Conservation (phyloP, 2,329 filamentous ascomycete species). For the Aciculosporium take region DNA sequence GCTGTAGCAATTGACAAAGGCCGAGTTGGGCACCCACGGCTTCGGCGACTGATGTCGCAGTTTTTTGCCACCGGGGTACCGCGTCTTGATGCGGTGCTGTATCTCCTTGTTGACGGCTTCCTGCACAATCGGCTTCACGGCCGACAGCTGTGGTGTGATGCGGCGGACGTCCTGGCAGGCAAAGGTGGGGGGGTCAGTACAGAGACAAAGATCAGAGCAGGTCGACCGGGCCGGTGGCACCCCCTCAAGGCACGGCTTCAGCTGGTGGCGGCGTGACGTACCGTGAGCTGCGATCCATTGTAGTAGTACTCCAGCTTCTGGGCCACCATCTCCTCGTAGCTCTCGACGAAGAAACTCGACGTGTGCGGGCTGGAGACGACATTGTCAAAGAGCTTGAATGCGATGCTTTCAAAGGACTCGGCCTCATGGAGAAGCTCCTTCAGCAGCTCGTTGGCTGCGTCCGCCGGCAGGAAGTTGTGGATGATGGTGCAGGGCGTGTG, state of each 20-base stretch:
- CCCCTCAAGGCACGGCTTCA: too few relatives aligned
- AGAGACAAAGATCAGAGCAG: too few relatives aligned
- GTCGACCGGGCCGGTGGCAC: too few relatives aligned
- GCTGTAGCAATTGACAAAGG: constrained; percentile 88
- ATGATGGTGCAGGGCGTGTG: constrained; percentile 86
- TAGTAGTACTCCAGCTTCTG: constrained; percentile 77
- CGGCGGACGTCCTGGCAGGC: constrained; percentile 53
- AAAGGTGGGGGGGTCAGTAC: background rate
- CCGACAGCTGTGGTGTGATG: constrained; percentile 59
- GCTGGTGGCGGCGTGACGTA: constrained; percentile 15
- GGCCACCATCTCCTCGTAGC: constrained; percentile 48
- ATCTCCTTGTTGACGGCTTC: constrained; percentile 66
- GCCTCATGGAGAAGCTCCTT: constrained; percentile 63
- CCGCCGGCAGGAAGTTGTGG: constrained; percentile 68
- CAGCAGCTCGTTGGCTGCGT: constrained; percentile 61
- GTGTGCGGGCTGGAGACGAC: constrained; percentile 79
- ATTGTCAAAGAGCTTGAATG: constrained; percentile 79
- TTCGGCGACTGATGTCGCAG: constrained; percentile 61
- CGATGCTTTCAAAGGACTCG: constrained; percentile 51
- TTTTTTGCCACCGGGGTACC: constrained; percentile 57
- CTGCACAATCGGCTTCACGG: constrained; percentile 56
- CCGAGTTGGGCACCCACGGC: constrained; percentile 72
- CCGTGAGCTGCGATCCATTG: constrained; percentile 60
- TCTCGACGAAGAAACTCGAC: constrained; percentile 69
- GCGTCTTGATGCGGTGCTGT: constrained; percentile 49